These are phyloP conservation scores for Heimioporus punctisporus DNA, from an alignment of 1,284 basidiomycete species.

Conservation along the genomic window DNA sequence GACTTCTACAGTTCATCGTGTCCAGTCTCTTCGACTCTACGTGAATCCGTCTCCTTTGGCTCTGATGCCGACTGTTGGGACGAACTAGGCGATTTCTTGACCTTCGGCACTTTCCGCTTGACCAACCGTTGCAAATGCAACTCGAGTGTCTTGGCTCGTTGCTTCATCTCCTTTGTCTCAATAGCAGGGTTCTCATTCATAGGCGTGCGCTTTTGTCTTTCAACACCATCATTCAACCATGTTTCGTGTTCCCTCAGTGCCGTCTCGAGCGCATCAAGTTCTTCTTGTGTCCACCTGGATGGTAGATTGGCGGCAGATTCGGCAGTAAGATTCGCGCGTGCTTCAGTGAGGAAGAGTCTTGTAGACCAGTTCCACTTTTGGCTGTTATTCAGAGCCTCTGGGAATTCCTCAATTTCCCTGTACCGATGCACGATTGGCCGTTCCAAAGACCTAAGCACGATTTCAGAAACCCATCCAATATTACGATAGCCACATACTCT, in stretches of 20 bases:
- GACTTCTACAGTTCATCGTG: constrained; percentile 33
- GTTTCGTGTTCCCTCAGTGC: constrained; percentile 75
- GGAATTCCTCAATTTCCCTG: constrained; percentile 82
- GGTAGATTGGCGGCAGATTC: constrained; percentile 59
- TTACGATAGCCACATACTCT: constrained; percentile 60
- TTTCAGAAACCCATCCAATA: constrained; percentile 6
- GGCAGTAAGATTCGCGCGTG: constrained; percentile 68
- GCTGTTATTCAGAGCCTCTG: constrained; percentile 71
- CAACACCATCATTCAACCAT: constrained; percentile 82
- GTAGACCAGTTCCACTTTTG: constrained; percentile 85
- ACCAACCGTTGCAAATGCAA: constrained; percentile 68
- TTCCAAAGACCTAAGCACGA: constrained; percentile 66
- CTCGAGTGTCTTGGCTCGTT: constrained; percentile 79
- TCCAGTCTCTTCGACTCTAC: constrained; percentile 17
- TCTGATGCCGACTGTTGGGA: constrained; percentile 19
- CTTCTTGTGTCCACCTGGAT: constrained; percentile 82
- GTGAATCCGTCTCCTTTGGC: constrained; percentile 12
- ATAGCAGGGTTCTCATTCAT: constrained; percentile 83
- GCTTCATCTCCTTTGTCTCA: constrained; percentile 81
- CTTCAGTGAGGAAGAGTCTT: constrained; percentile 81
- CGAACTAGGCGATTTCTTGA: constrained; percentile 41
- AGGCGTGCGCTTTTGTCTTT: constrained; percentile 76
- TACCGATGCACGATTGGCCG: constrained; percentile 85
- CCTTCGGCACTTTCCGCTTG: constrained; percentile 65
- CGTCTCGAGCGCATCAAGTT: constrained; percentile 76